These are phyloP conservation scores for Keithomyces neogunnii DNA, from an alignment of 2,329 filamentous ascomycete genomes.

Conservation along the genomic window DNA sequence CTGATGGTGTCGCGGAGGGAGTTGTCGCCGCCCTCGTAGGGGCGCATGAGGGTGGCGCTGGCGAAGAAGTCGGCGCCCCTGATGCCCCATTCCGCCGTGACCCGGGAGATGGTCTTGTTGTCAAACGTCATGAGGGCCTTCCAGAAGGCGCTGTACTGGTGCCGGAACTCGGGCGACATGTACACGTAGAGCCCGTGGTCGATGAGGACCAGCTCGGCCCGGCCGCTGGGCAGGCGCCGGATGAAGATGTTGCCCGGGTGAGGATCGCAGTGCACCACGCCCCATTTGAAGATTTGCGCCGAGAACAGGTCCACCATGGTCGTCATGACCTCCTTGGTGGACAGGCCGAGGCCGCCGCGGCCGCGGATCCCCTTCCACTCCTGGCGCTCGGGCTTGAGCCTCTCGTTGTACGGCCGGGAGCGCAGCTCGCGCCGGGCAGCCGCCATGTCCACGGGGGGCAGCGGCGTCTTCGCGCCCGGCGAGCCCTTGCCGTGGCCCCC, in stretches of 20 bases:
- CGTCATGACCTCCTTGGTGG: slow-evolving; percentile 81
- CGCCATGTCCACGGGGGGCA: slow-evolving; percentile 43
- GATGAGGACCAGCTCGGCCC: slow-evolving; percentile 85
- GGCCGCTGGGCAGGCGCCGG: slow-evolving; percentile 72
- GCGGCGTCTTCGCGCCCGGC: slow-evolving; percentile 62
- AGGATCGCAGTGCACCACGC: slow-evolving; percentile 89
- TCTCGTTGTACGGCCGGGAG: slow-evolving; percentile 44
- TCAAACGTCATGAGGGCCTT: slow-evolving; percentile 90
- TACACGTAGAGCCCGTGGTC: slow-evolving; percentile 95
- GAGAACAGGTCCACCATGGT: slow-evolving; percentile 95
- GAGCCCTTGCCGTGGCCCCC: slow-evolving; percentile 70
- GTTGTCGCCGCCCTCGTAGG: slow-evolving; percentile 77
- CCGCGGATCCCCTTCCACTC: slow-evolving; percentile 66
- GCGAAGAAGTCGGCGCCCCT: slow-evolving; percentile 86
- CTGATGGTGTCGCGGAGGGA: slow-evolving; percentile 57
- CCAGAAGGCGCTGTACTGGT: slow-evolving; percentile 87
- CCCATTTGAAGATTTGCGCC: slow-evolving; percentile 98
- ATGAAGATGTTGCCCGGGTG: slow-evolving; percentile 98
- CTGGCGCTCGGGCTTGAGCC: slow-evolving; percentile 71
- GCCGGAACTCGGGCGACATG: slow-evolving; percentile 75
- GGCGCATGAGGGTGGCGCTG: slow-evolving; percentile 78
- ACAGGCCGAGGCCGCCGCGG: slow-evolving; percentile 75
- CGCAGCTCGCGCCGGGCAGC: slow-evolving; percentile 36
- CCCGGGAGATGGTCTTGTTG: slow-evolving; percentile 64
- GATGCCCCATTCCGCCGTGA: slow-evolving; percentile 79